Evolutionary conservation across 208 protist species (phyloP).

Genomic region (Giardia duodenalis): DNA sequence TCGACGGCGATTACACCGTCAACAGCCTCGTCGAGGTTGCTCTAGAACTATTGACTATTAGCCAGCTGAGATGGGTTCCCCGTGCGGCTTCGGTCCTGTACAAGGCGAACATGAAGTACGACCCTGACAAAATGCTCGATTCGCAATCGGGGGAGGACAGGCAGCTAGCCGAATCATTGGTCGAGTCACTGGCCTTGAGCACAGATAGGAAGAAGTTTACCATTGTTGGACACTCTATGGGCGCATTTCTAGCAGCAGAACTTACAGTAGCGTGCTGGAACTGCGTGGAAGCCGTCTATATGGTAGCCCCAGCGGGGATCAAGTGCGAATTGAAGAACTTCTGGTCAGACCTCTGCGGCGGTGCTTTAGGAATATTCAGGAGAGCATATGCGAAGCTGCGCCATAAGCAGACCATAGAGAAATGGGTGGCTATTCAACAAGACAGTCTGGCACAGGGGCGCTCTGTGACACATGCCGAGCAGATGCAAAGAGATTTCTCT

Average conservation of each 20-base stretch:
- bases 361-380: not conserved
- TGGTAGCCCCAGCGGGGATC: not conserved
- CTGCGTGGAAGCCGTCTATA: not conserved
- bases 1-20: not conserved
- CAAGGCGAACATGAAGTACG: not conserved
- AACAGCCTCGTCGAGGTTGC: not conserved
- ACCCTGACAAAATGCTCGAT: not conserved
- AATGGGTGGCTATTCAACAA: not conserved
- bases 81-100: not conserved
- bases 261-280: not conserved
- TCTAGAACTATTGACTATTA: not conserved
- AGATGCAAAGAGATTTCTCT: not conserved
- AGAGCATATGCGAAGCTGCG: not conserved
- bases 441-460: not conserved
- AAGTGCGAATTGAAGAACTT: not conserved
- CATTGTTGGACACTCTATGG: not conserved
- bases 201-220: not conserved
- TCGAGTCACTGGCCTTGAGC: not conserved
- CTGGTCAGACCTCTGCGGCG: not conserved
- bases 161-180: not conserved
- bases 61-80: not conserved
- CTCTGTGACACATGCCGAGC: not conserved
- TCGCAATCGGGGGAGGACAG: not conserved
- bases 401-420: not conserved
- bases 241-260: not conserved